Evolutionary conservation across 805 yeast species (phyloP).

Genomic region (Candida vartiovaarae): DNA sequence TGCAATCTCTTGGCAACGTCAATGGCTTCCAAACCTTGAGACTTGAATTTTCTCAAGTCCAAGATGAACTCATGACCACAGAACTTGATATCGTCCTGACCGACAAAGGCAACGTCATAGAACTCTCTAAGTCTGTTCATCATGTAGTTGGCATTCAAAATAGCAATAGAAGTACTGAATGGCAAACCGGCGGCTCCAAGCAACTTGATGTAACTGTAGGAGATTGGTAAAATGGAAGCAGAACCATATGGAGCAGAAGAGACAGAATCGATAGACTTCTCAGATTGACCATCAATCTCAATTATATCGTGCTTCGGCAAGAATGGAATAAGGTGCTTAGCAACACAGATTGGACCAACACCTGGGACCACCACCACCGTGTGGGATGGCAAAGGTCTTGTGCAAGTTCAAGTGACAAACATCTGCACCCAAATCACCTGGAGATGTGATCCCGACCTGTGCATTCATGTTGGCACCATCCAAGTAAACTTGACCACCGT

Average conservation of each 20-base stretch:
- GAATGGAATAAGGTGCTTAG: constrained; percentile 67
- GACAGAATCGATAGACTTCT: constrained; percentile 63
- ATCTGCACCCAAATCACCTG: constrained; percentile 97
- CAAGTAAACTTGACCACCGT: constrained; percentile 94
- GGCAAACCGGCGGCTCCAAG: constrained; percentile 84
- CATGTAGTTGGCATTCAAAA: constrained; percentile 95
- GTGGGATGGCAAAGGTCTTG: constrained; percentile 96
- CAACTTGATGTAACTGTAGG: constrained; percentile 92
- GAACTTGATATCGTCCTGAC: constrained; percentile 51
- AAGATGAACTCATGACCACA: constrained; percentile 97
- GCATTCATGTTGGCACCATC: constrained; percentile 99
- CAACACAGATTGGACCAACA: constrained; percentile 96
- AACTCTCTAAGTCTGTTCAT: constrained; percentile 64
- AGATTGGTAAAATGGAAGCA: constrained; percentile 86
- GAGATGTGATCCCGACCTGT: constrained; percentile 94
- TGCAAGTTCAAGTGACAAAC: constrained; percentile 96
- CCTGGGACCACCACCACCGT: constrained; percentile 99
- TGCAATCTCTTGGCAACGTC: constrained; percentile 96
- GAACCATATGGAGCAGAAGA: constrained; percentile 95
- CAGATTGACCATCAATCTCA: constrained; percentile 33
- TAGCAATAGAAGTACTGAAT: constrained; percentile 82
- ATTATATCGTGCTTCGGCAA: constrained; percentile 74
- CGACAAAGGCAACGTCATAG: constrained; percentile 72
- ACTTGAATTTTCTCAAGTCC: constrained; percentile 81
- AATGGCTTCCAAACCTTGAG: constrained; percentile 80